Evolutionary conservation across 192 early-diverging fungal species (phyloP), one percentile per base, ranked within the genome.

Genomic region (Gonapodya sp.): DNA sequence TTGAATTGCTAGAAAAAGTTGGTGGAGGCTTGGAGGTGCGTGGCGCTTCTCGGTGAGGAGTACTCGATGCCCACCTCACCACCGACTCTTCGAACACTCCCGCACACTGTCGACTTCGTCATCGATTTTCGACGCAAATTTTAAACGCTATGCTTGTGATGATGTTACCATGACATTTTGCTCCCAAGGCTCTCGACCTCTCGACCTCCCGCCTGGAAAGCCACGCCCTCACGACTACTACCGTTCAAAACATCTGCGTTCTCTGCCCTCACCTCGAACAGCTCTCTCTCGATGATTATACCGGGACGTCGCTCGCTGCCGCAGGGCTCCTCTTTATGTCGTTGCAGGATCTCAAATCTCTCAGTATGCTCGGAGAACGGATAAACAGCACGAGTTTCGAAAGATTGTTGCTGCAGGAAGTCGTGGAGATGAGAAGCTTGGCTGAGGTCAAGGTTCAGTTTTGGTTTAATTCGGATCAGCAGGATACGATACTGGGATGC

Each of bases 381-480:
- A 64, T 64, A 8, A 64, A 8, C 46, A 64, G 46, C 46, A 24
- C 8, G 8, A 8, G 8, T 8, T 64, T 64, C 46, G 46, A 64
- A 8, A 64, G 46, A 24, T 8, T 24, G 8, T 64, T 64, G 46
- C 8, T 24, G 8, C 8, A 64, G 46, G 46, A 64, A 24, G 46
- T 64, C 8, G 46, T 64, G 8, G 24, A 16, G 46, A 8, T 8
- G 46, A 64, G 46, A 24, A 24, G 24, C 46, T 8, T 8, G 8
- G 8, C 46, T 8, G 46, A 64, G 46, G 24, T 64, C 8, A 8
- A 8, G 46, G 24, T 64, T 16, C 46, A 64, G 46, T 64, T 64
- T 64, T 64, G 46, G 46, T 64, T 64, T 64, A 64, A 64, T 64
- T 64, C 46, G 46, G 46, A 64, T 64, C 46, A 64, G 46, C 8